phyloP scores from a whole-genome alignment of 345 rosid genomes.

The Durio zibethinus region DNA sequence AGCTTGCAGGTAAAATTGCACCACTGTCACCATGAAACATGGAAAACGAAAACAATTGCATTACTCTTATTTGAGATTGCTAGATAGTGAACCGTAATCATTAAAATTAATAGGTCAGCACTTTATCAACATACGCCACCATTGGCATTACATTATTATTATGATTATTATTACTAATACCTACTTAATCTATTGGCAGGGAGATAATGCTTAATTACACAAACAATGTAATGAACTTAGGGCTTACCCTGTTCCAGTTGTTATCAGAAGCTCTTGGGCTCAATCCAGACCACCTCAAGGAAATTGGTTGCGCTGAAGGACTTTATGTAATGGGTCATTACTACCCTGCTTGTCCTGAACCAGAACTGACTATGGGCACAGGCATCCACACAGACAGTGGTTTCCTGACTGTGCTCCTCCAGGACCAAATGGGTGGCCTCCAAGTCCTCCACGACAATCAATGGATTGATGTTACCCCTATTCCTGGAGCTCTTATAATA shows the following conservation, averaged over 20 bases:
- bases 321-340: constrained; percentile 20
- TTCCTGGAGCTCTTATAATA: constrained; percentile 39
- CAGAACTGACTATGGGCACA: constrained; percentile 36
- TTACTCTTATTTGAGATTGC: too few species aligned
- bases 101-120: too few species aligned
- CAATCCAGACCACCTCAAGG: constrained; percentile 7
- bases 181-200: background rate
- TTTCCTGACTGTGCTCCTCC: constrained; percentile 44
- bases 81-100: too few species aligned
- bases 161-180: background rate
- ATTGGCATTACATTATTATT: background rate
- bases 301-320: constrained; percentile 17
- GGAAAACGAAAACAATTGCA: too few species aligned
- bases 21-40: background rate
- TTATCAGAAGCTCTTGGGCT: constrained; percentile 28
- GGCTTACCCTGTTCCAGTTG: constrained; percentile 14
- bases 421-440: constrained; percentile 47
- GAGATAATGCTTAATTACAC: background rate
- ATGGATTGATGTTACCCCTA: constrained; percentile 48
- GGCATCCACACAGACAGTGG: constrained; percentile 47
- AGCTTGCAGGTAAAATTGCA: constrained; percentile 15
- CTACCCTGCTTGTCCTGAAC: constrained; percentile 43
- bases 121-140: too few species aligned
- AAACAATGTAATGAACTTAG: constrained; percentile 12
- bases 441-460: constrained; percentile 45